Percentiles rank a stretch among this genome's conserved stretches.
phyloP scores from a whole-genome alignment of 2,329 filamentous ascomycete species.

The Arthrobotrys sinensis region DNA sequence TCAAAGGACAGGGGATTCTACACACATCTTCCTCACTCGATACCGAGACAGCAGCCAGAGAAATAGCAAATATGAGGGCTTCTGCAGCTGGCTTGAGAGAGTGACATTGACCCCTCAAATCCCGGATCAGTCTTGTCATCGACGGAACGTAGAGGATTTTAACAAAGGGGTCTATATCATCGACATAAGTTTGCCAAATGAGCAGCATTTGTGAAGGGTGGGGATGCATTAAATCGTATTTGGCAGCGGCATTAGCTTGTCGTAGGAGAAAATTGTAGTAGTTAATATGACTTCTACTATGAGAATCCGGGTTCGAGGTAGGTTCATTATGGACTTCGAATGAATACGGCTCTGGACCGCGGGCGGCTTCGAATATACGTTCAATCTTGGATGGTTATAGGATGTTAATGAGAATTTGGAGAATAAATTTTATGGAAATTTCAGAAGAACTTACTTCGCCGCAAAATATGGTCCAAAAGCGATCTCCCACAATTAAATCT shows the following conservation, averaged over 20 bases:
- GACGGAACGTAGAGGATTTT: conserved; percentile 66
- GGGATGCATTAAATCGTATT: conserved; percentile 41
- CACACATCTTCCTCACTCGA: conserved; percentile 65
- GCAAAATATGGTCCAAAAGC: conserved; percentile 57
- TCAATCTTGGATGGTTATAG: conserved; percentile 36
- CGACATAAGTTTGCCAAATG: conserved; percentile 63
- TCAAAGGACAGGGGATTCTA: conserved; percentile 29
- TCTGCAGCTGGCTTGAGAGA: conserved; percentile 67
- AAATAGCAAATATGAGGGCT: conserved; percentile 73
- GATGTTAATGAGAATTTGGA: neutral
- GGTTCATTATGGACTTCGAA: conserved; percentile 32
- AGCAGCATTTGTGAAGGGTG: conserved; percentile 50
- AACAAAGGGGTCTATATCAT: conserved; percentile 62
- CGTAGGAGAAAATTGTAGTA: conserved; percentile 47
- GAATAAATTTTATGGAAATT: neutral
- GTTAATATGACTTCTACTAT: conserved; percentile 30
- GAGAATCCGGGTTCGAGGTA: neutral
- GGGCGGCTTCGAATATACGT: conserved; percentile 54
- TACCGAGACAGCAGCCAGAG: conserved; percentile 72
- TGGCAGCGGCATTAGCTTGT: conserved; percentile 45
- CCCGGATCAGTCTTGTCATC: conserved; percentile 65
- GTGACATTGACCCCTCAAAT: conserved; percentile 66
- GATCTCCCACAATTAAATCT: conserved; percentile 46
- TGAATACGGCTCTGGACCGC: conserved; percentile 38
- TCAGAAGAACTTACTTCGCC: conserved; percentile 20